phyloP scores from a whole-genome alignment of 2,329 filamentous ascomycete genomes.

The Xylaria sp. region DNA sequence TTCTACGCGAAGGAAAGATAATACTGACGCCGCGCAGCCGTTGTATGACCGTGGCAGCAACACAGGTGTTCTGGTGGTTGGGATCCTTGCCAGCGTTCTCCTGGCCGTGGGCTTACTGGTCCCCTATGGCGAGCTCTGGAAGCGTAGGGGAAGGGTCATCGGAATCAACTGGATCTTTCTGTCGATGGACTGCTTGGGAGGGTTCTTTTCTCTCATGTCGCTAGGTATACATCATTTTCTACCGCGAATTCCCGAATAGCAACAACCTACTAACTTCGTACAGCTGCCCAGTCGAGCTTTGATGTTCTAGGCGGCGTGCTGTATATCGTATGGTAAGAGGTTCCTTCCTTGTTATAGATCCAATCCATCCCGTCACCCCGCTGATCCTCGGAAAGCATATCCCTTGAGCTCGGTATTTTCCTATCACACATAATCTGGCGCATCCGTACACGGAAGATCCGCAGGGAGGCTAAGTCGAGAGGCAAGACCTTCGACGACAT shows the following conservation, averaged over 20 bases:
- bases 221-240: slow-evolving; percentile 47
- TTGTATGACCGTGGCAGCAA: slow-evolving; percentile 56
- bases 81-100: slow-evolving; percentile 60
- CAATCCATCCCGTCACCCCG: neutral
- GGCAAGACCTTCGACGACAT: slow-evolving; percentile 61
- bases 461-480: slow-evolving; percentile 52
- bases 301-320: slow-evolving; percentile 62
- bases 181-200: slow-evolving; percentile 61
- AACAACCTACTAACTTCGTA: slow-evolving; percentile 11
- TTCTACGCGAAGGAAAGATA: neutral
- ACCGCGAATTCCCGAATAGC: fast-evolving
- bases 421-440: slow-evolving; percentile 62
- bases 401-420: slow-evolving; percentile 64
- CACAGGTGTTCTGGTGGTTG: slow-evolving; percentile 58
- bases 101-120: slow-evolving; percentile 60
- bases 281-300: slow-evolving; percentile 62
- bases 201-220: slow-evolving; percentile 66
- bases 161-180: slow-evolving; percentile 64
- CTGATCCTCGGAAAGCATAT: slow-evolving; percentile 43
- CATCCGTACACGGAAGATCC: slow-evolving; percentile 54
- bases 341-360: slow-evolving; percentile 1
- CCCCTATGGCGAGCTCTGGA: slow-evolving; percentile 65
- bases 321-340: slow-evolving; percentile 62
- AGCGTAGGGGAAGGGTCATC: slow-evolving; percentile 61
- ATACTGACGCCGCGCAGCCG: slow-evolving; percentile 42